Evolutionary conservation across 352 stramenopile genomes (phyloP).

Genomic region (Phytopythium oedochilum): DNA sequence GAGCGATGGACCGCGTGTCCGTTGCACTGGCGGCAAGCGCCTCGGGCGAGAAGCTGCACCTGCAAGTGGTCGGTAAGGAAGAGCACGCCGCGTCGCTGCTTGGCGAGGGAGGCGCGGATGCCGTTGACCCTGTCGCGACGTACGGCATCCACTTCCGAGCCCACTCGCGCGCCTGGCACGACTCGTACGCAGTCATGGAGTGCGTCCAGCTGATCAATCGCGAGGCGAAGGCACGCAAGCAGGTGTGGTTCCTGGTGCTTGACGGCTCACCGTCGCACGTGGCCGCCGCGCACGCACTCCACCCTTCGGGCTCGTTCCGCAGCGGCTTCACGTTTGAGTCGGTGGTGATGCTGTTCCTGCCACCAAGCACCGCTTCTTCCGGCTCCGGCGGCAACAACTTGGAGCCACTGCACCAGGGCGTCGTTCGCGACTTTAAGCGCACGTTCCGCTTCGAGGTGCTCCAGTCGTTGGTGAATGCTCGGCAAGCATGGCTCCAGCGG

Average conservation of each 20-base stretch:
- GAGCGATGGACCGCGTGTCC: constrained; percentile 46
- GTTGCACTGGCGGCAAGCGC: constrained; percentile 55
- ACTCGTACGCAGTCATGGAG: constrained; percentile 43
- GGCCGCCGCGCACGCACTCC: constrained; percentile 51
- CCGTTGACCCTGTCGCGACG: constrained; percentile 23
- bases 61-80: constrained; percentile 53
- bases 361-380: constrained; percentile 20
- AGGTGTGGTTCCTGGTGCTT: constrained; percentile 70
- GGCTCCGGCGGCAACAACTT: constrained; percentile 4
- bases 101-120: constrained; percentile 8
- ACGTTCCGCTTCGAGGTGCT: constrained; percentile 61
- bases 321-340: constrained; percentile 61
- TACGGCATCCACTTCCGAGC: constrained; percentile 43
- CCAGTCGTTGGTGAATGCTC: constrained; percentile 31
- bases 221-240: constrained; percentile 45
- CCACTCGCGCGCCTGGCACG: constrained; percentile 40
- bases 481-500: constrained; percentile 11
- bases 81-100: constrained; percentile 25
- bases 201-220: constrained; percentile 59
- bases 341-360: constrained; percentile 60
- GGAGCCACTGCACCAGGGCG: constrained; percentile 60
- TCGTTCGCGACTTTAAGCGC: constrained; percentile 54
- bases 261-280: constrained; percentile 61
- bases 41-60: constrained; percentile 54
- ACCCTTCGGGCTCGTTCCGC: constrained; percentile 51